phyloP scores from a whole-genome alignment of 2,329 filamentous ascomycete species.

The Trichophyton benhamiae region DNA sequence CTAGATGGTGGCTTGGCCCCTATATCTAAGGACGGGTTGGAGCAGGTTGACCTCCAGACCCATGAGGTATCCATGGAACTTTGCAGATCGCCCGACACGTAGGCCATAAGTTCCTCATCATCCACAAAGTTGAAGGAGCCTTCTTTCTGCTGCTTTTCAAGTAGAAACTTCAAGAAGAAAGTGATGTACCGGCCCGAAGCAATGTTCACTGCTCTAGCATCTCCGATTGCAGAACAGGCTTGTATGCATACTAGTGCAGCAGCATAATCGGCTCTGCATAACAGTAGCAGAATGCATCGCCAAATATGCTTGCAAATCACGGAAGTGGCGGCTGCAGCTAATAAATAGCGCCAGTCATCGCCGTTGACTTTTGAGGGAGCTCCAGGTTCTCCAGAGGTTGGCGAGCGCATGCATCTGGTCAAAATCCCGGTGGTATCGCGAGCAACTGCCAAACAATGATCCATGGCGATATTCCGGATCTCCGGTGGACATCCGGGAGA shows the following conservation, averaged over 20 bases:
- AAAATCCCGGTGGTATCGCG: slow-evolving; percentile 70
- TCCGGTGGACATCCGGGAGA: slow-evolving; percentile 55
- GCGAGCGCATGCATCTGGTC: slow-evolving; percentile 47
- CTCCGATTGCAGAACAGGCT: slow-evolving; percentile 56
- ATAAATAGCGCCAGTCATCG: slow-evolving; percentile 41
- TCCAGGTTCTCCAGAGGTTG: slow-evolving; percentile 18
- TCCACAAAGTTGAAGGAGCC: slow-evolving; percentile 37
- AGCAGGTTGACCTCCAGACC: slow-evolving; percentile 52
- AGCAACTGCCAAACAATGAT: slow-evolving; percentile 61
- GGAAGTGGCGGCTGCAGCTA: slow-evolving; percentile 57
- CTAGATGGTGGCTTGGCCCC: slow-evolving; percentile 1
- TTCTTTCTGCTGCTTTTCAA: slow-evolving; percentile 41
- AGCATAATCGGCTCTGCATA: slow-evolving; percentile 60
- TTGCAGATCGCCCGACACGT: slow-evolving; percentile 77
- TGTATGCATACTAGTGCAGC: slow-evolving; percentile 62
- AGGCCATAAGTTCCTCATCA: slow-evolving; percentile 82
- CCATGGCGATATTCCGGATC: slow-evolving; percentile 58
- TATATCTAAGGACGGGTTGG: not conserved
- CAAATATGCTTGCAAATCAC: slow-evolving; percentile 75
- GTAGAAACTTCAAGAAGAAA: slow-evolving; percentile 63
- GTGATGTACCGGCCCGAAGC: slow-evolving; percentile 70
- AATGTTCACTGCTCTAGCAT: slow-evolving; percentile 57
- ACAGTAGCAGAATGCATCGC: slow-evolving; percentile 69
- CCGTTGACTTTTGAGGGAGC: slow-evolving; percentile 26
- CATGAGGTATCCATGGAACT: slow-evolving; percentile 64